Evolutionary conservation across 2,329 filamentous ascomycete species (phyloP).

Genomic region (Cercospora brassicicola): DNA sequence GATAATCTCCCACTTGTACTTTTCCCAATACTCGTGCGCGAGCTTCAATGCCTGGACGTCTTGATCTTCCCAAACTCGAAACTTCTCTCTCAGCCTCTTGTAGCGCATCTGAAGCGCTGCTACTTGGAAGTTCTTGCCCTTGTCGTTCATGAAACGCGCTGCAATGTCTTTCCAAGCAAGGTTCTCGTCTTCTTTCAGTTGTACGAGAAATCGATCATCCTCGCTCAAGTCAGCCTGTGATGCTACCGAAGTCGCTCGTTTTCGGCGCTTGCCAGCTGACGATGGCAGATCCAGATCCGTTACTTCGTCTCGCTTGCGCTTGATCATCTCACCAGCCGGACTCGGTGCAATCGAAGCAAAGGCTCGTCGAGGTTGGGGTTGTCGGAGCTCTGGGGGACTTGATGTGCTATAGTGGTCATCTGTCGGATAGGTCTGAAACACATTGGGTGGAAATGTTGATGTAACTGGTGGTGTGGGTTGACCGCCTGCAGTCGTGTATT

Average conservation of each 20-base stretch:
- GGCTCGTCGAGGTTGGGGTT: slow-evolving; percentile 44
- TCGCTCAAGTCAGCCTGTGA: slow-evolving; percentile 48
- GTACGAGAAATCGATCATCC: slow-evolving; percentile 53
- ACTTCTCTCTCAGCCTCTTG: slow-evolving; percentile 53
- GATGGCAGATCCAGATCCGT: slow-evolving; percentile 29
- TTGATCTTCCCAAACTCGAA: slow-evolving; percentile 54
- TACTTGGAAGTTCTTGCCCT: slow-evolving; percentile 52
- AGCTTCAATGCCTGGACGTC: slow-evolving; percentile 52
- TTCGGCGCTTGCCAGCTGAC: slow-evolving; percentile 41
- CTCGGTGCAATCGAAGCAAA: slow-evolving; percentile 50
- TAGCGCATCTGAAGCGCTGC: slow-evolving; percentile 57
- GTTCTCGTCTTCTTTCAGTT: slow-evolving; percentile 54
- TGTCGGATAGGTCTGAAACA: slow-evolving; percentile 34
- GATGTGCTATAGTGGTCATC: slow-evolving; percentile 35
- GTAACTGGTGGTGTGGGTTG: slow-evolving; percentile 35
- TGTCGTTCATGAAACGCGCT: slow-evolving; percentile 50
- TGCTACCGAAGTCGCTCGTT: slow-evolving; percentile 41
- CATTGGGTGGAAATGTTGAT: slow-evolving; percentile 39
- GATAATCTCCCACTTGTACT: slow-evolving; percentile 57
- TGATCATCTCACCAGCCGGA: slow-evolving; percentile 40
- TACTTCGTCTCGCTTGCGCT: slow-evolving; percentile 43
- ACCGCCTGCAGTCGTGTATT: slow-evolving; percentile 37
- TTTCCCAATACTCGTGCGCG: slow-evolving; percentile 56
- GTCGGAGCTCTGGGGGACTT: slow-evolving; percentile 34
- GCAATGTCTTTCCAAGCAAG: slow-evolving; percentile 59